Percentiles rank a stretch among this genome's conserved stretches.
Conservation (phyloP, 2,329 filamentous ascomycete genomes). For the Arthrobotrys sinensis region DNA sequence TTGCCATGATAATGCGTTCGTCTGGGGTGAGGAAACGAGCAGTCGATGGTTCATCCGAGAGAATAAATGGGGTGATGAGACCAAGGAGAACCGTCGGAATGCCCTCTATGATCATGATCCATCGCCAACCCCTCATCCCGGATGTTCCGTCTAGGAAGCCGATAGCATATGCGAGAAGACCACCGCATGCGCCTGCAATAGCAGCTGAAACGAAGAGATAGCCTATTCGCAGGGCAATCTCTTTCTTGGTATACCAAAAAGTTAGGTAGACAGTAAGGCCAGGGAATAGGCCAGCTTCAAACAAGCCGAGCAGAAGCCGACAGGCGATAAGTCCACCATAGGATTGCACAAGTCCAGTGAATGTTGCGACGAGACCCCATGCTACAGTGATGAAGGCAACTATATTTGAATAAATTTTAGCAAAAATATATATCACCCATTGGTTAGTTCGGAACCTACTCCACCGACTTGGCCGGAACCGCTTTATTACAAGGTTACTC, state of each 20-base stretch:
- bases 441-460: slow-evolving; percentile 65
- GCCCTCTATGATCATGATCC: slow-evolving; percentile 77
- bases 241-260: slow-evolving; percentile 81
- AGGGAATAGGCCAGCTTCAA: slow-evolving; percentile 80
- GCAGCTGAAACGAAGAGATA: slow-evolving; percentile 81
- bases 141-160: slow-evolving; percentile 79
- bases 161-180: slow-evolving; percentile 81
- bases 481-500: slow-evolving; percentile 77
- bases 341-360: slow-evolving; percentile 78
- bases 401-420: slow-evolving; percentile 64
- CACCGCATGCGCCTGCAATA: slow-evolving; percentile 80
- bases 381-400: slow-evolving; percentile 75
- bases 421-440: neutral
- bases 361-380: slow-evolving; percentile 77
- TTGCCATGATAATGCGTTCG: slow-evolving; percentile 74
- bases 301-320: slow-evolving; percentile 77
- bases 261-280: slow-evolving; percentile 80
- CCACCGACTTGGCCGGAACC: slow-evolving; percentile 76
- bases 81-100: slow-evolving; percentile 74
- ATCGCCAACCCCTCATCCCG: slow-evolving; percentile 79
- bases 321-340: slow-evolving; percentile 78
- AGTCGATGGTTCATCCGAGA: slow-evolving; percentile 78
- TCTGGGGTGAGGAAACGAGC: slow-evolving; percentile 75
- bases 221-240: slow-evolving; percentile 80
- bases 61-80: slow-evolving; percentile 72